These are phyloP conservation scores for Amauroascus niger DNA, from an alignment of 2,329 filamentous ascomycete genomes.

Conservation along the genomic window DNA sequence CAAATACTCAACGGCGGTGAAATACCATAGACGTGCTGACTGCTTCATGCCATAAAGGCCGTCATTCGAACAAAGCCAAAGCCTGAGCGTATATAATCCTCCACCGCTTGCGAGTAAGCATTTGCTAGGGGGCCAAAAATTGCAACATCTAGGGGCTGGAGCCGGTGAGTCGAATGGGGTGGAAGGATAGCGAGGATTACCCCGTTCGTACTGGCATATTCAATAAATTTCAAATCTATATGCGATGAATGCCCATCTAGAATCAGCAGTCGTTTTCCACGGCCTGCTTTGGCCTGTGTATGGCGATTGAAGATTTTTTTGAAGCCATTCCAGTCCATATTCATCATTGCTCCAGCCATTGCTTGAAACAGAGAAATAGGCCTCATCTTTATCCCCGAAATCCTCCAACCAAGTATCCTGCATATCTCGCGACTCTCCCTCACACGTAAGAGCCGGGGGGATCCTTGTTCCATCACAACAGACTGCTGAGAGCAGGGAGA, in stretches of 20 bases:
- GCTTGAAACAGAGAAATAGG: conserved; percentile 11
- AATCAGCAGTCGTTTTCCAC: conserved; percentile 1
- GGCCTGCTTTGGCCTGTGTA: neutral
- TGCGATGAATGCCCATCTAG: conserved; percentile 6
- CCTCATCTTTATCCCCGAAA: conserved; percentile 3
- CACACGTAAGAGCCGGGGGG: conserved; percentile 4
- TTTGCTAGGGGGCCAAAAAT: neutral
- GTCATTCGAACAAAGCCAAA: too few species aligned
- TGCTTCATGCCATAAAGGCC: too few species aligned
- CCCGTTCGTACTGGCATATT: neutral
- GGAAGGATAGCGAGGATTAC: conserved; percentile 8
- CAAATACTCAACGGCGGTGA: too few species aligned
- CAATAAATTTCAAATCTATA: conserved; percentile 11
- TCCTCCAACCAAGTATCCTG: conserved; percentile 7
- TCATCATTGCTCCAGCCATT: conserved; percentile 11
- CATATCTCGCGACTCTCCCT: conserved; percentile 6
- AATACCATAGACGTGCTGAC: too few species aligned
- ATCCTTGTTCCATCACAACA: neutral
- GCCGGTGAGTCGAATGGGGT: conserved; percentile 8
- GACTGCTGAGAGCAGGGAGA: conserved; percentile 4
- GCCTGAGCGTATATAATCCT: too few species aligned
- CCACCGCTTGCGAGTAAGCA: too few species aligned
- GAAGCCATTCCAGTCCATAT: conserved; percentile 1
- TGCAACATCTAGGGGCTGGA: conserved; percentile 6
- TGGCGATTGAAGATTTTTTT: neutral